Conservation (phyloP, 306 rosid genomes). For the Lathyrus tuberosus region DNA sequence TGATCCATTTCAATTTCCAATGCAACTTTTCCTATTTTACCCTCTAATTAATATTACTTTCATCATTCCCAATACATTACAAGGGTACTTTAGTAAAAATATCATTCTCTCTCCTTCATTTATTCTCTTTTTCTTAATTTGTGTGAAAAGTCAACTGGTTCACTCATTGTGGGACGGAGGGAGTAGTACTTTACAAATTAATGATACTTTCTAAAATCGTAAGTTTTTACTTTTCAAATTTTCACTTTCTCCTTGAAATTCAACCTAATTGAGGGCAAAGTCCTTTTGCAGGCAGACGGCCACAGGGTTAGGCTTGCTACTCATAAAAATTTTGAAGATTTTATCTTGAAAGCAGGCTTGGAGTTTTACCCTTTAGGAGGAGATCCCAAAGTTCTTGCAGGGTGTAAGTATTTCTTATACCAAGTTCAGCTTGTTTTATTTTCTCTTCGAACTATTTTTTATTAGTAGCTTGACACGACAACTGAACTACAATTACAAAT, state of each 20-base stretch:
- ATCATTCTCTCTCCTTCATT: too few species aligned
- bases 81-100: too few species aligned
- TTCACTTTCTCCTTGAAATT: slow-evolving; percentile 32
- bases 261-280: slow-evolving; percentile 35
- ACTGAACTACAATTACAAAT: slow-evolving; percentile 18
- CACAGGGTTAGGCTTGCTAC: slow-evolving; percentile 95
- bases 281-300: slow-evolving; percentile 75
- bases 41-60: too few species aligned
- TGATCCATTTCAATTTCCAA: too few species aligned
- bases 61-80: too few species aligned
- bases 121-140: too few species aligned
- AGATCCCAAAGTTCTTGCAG: slow-evolving; percentile 98
- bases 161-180: too few species aligned
- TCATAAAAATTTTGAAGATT: slow-evolving; percentile 91
- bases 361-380: slow-evolving; percentile 95
- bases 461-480: slow-evolving; percentile 15
- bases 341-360: slow-evolving; percentile 79
- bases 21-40: too few species aligned
- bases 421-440: slow-evolving; percentile 29
- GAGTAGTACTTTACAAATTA: slow-evolving; percentile 7
- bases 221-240: slow-evolving; percentile 1
- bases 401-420: slow-evolving; percentile 67
- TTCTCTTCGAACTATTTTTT: neutral
- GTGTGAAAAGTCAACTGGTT: too few species aligned
- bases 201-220: slow-evolving; percentile 12